Conservation (phyloP, 2,329 filamentous ascomycete genomes). For the Sporothrix brasiliensis region DNA sequence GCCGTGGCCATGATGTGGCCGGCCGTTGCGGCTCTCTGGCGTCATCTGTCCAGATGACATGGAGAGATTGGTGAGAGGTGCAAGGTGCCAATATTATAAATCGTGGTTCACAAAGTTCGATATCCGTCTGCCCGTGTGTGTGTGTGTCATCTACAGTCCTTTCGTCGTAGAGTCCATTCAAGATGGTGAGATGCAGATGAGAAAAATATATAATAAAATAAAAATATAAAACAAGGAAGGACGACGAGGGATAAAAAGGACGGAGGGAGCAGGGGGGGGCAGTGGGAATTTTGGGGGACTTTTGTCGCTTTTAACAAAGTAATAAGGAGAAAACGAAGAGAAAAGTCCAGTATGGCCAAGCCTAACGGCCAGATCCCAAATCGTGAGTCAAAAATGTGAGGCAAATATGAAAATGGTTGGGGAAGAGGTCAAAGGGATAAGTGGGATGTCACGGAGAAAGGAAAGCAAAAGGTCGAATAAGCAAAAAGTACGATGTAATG, state of each 20-base stretch:
- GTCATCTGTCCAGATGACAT: constrained; percentile 5
- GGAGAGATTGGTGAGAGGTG: background rate
- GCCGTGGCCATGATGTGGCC: background rate
- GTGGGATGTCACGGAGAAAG: background rate
- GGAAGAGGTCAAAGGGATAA: background rate
- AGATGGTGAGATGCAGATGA: too few species aligned
- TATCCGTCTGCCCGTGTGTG: too few species aligned
- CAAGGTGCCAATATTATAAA: too few species aligned
- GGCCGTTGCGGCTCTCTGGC: background rate
- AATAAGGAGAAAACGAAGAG: background rate
- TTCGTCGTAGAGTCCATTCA: too few species aligned
- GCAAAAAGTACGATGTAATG: background rate
- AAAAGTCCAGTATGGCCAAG: background rate
- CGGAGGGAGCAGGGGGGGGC: background rate
- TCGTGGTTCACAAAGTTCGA: too few species aligned
- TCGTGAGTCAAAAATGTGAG: too few species aligned
- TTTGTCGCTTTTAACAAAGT: too few species aligned
- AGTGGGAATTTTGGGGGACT: background rate
- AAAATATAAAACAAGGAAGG: background rate
- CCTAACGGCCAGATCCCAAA: too few species aligned
- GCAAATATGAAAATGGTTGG: background rate
- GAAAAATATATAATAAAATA: too few species aligned
- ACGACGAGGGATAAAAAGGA: background rate
- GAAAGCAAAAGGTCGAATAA: constrained; percentile 4
- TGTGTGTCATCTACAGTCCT: too few species aligned